phyloP scores from a whole-genome alignment of 306 rosid genomes.

The Corylus avellana region DNA sequence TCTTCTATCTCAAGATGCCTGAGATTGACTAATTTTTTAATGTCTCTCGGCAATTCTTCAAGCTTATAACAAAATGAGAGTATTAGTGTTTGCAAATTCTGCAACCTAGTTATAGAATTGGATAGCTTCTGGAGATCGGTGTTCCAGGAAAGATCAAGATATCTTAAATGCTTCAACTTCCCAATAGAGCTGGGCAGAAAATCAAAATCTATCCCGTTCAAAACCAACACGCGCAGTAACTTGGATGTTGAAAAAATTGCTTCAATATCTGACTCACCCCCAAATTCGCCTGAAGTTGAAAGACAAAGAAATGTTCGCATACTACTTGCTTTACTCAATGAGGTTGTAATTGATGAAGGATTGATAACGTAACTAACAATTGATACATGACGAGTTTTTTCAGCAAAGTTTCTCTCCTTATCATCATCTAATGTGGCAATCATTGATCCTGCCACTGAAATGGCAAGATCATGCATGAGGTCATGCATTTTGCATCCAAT shows the following conservation, averaged over 20 bases:
- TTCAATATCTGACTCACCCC: too few relatives aligned
- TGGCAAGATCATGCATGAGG: slow-evolving; percentile 11
- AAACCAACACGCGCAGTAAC: neutral
- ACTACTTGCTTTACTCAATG: neutral
- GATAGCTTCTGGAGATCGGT: neutral
- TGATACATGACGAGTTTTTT: neutral
- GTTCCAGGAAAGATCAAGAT: neutral
- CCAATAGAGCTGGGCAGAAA: neutral
- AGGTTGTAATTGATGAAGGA: neutral
- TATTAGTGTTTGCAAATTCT: neutral
- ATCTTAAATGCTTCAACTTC: neutral
- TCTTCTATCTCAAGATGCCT: slow-evolving; percentile 8
- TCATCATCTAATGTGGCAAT: neutral
- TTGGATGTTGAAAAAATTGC: neutral
- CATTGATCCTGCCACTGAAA: neutral
- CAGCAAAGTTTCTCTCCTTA: too few relatives aligned
- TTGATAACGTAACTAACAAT: neutral
- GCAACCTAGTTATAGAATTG: neutral
- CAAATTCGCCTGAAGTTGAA: rapidly evolving
- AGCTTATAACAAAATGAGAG: neutral
- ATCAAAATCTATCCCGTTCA: neutral
- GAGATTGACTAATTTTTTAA: neutral
- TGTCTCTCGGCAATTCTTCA: slow-evolving; percentile 14
- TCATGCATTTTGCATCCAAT: slow-evolving; percentile 3
- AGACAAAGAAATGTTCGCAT: slow-evolving; percentile 12